Percentiles rank a stretch among this genome's conserved stretches.
These are phyloP conservation scores for Chlorencoelia australis DNA, from an alignment of 2,329 filamentous ascomycete species.

Conservation along the genomic window DNA sequence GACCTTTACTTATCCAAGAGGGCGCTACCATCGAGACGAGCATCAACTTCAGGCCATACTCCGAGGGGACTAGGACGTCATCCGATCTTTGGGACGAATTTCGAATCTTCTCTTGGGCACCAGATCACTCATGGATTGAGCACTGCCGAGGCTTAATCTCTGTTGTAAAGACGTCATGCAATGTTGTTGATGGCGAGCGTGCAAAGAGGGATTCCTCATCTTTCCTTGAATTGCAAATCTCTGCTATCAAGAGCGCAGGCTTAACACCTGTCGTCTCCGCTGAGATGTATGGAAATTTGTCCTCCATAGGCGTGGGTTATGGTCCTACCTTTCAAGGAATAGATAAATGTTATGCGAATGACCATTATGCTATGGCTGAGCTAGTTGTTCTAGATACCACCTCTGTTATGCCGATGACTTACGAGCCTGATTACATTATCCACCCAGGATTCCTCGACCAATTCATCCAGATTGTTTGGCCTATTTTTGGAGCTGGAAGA, in stretches of 20 bases:
- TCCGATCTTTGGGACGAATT: slow-evolving; percentile 46
- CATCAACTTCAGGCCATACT: slow-evolving; percentile 27
- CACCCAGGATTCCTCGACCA: slow-evolving; percentile 38
- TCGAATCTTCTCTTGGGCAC: slow-evolving; percentile 42
- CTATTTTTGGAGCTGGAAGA: slow-evolving; percentile 29
- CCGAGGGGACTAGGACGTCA: slow-evolving; percentile 32
- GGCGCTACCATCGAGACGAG: slow-evolving; percentile 37
- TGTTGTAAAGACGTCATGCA: slow-evolving; percentile 6
- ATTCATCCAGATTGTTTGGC: slow-evolving; percentile 32
- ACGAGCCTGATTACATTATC: slow-evolving; percentile 35
- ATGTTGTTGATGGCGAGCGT: slow-evolving; percentile 15
- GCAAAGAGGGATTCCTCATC: slow-evolving; percentile 13
- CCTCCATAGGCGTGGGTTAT: slow-evolving; percentile 38
- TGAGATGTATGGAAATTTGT: slow-evolving; percentile 37
- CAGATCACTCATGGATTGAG: slow-evolving; percentile 44
- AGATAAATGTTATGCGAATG: slow-evolving; percentile 33
- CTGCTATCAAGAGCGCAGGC: neutral
- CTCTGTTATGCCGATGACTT: slow-evolving; percentile 34
- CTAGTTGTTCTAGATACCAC: slow-evolving; percentile 35
- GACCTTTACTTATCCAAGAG: slow-evolving; percentile 41
- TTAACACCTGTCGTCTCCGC: slow-evolving; percentile 13
- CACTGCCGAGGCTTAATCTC: slow-evolving; percentile 19
- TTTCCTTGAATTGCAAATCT: slow-evolving; percentile 26
- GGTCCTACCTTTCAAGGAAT: slow-evolving; percentile 43
- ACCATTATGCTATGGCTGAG: slow-evolving; percentile 25